phyloP scores from a whole-genome alignment of 371 early-diverging fungal species.

The Dinochytrium kinnereticum region DNA sequence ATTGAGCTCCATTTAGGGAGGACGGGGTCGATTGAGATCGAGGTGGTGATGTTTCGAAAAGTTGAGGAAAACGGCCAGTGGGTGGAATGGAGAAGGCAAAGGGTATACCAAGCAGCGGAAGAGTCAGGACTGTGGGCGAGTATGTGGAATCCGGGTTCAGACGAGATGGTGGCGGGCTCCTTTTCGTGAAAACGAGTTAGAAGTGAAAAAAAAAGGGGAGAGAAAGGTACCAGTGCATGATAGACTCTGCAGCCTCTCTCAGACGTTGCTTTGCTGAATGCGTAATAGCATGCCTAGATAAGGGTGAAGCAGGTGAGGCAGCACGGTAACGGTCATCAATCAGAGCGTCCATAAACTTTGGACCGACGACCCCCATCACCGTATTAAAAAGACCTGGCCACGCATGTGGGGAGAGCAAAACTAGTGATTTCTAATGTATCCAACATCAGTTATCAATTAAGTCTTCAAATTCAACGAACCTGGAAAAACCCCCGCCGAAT shows the following conservation, averaged over 20 bases:
- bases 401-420: conserved; percentile 85
- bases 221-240: conserved; percentile 73
- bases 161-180: conserved; percentile 52
- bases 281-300: conserved; percentile 8
- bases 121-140: conserved; percentile 58
- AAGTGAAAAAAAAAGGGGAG: background rate
- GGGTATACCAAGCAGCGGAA: conserved; percentile 77
- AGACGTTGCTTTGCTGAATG: conserved; percentile 44
- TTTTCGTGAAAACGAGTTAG: conserved; percentile 35
- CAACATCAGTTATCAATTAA: too few species aligned
- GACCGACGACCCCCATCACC: conserved; percentile 78
- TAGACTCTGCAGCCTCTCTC: conserved; percentile 81
- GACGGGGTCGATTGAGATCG: conserved; percentile 39
- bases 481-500: conserved; percentile 92
- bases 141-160: conserved; percentile 35
- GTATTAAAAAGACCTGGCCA: conserved; percentile 83
- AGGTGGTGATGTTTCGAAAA: conserved; percentile 60
- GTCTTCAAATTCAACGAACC: conserved; percentile 39
- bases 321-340: conserved; percentile 35
- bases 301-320: conserved; percentile 2
- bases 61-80: conserved; percentile 73
- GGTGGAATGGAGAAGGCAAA: conserved; percentile 78
- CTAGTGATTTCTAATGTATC: conserved; percentile 91
- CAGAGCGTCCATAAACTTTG: conserved; percentile 53
- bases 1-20: conserved; percentile 42